phyloP scores from a whole-genome alignment of 352 stramenopile species.

The Phytopythium helicoides region DNA sequence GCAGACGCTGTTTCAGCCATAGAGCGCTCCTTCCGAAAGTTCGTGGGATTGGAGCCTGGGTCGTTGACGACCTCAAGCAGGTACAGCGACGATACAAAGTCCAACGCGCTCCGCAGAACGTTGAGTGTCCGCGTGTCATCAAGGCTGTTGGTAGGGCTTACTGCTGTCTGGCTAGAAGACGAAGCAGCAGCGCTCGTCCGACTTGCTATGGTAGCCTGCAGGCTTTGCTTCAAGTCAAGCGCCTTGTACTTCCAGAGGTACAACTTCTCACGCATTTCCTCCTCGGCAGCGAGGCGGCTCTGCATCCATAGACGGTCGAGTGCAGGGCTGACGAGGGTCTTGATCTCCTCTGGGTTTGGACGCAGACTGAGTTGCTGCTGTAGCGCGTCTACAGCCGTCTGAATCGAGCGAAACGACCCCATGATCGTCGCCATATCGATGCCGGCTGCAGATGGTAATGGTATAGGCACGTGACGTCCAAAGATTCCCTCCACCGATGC shows the following conservation, averaged over 20 bases:
- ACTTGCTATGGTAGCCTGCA: constrained; percentile 11
- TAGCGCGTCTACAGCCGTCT: constrained; percentile 9
- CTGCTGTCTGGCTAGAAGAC: too few relatives aligned
- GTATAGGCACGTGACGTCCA: neutral
- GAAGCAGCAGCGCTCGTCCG: neutral
- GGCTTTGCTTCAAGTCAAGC: constrained; percentile 15
- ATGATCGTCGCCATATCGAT: neutral
- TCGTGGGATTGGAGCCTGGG: neutral
- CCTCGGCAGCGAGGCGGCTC: constrained; percentile 11
- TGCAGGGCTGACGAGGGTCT: constrained; percentile 3
- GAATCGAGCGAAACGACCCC: constrained; percentile 14
- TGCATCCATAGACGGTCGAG: constrained; percentile 23
- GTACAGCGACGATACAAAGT: constrained; percentile 35
- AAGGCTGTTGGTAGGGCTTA: neutral
- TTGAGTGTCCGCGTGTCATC: constrained; percentile 4
- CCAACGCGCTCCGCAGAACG: constrained; percentile 16
- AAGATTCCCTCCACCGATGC: constrained; percentile 8
- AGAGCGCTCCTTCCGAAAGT: constrained; percentile 6
- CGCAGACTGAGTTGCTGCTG: constrained; percentile 6
- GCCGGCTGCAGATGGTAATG: neutral
- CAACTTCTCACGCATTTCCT: constrained; percentile 27
- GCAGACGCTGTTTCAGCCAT: constrained; percentile 8
- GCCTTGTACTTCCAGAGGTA: constrained; percentile 36
- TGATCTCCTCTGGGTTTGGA: constrained; percentile 1
- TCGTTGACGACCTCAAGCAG: constrained; percentile 20